phyloP scores from a whole-genome alignment of 768 basidiomycete species.

The Russula earlei region DNA sequence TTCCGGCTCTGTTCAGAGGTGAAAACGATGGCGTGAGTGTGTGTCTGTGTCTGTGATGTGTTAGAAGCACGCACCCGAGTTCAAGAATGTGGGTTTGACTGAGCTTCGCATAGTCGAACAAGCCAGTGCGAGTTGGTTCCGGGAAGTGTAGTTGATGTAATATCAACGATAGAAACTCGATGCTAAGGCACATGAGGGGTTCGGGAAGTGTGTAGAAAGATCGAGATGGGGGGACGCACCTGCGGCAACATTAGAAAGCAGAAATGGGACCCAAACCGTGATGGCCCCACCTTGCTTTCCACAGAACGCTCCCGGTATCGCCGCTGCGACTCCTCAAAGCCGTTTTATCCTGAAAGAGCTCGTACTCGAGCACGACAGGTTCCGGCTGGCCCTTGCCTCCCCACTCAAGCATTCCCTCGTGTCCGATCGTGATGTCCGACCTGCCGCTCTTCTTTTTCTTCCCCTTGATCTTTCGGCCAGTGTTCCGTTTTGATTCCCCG shows the following conservation, averaged over 20 bases:
- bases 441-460: not conserved
- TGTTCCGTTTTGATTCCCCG: not conserved
- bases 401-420: not conserved
- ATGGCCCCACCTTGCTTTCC: slow-evolving; percentile 60
- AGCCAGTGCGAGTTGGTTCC: slow-evolving; percentile 16
- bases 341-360: slow-evolving; percentile 65
- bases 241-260: not conserved
- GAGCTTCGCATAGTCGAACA: slow-evolving; percentile 41
- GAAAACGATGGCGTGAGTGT: too few species aligned
- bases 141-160: slow-evolving; percentile 46
- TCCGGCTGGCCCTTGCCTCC: too few species aligned
- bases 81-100: slow-evolving; percentile 50
- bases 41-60: not conserved
- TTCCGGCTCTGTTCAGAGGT: slow-evolving; percentile 18
- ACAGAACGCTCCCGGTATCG: slow-evolving; percentile 80
- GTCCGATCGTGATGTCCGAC: not conserved
- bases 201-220: not conserved
- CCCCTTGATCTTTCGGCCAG: slow-evolving; percentile 14
- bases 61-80: slow-evolving; percentile 45
- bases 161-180: slow-evolving; percentile 55
- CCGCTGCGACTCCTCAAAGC: slow-evolving; percentile 63
- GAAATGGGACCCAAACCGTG: too few species aligned
- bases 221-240: not conserved
- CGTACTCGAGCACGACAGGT: slow-evolving; percentile 32
- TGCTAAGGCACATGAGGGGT: slow-evolving; percentile 35